A percentile compares a stretch with the other conserved stretches of the same genome.
Conservation (phyloP, 78 protist species). For the Dictyostelium citrinum region DNA sequence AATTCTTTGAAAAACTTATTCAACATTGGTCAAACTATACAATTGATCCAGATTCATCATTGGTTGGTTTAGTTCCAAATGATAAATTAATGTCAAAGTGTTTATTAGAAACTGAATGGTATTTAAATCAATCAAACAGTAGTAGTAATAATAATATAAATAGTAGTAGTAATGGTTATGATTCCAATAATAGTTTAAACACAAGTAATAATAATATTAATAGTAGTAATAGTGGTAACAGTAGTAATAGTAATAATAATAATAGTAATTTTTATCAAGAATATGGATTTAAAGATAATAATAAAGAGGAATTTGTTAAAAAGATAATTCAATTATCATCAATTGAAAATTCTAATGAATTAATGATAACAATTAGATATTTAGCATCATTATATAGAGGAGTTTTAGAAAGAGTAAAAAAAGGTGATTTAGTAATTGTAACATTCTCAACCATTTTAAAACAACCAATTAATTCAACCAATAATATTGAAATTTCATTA, state of each 20-base stretch:
- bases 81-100: constrained; percentile 20
- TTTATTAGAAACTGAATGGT: constrained; percentile 9
- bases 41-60: constrained; percentile 23
- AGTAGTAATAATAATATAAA: too few relatives aligned
- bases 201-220: too few relatives aligned
- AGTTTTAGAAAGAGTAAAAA: constrained; percentile 34
- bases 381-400: constrained; percentile 40
- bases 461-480: not conserved
- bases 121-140: not conserved
- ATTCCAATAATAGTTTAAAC: not conserved
- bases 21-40: not conserved
- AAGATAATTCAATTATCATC: constrained; percentile 53
- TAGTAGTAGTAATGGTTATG: too few relatives aligned
- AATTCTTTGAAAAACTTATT: not conserved
- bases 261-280: not conserved
- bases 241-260: not conserved
- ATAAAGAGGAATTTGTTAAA: not conserved
- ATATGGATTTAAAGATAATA: not conserved
- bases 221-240: not conserved
- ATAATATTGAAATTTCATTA: not conserved
- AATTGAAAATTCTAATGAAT: constrained; percentile 5
- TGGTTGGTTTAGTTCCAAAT: constrained; percentile 34
- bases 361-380: constrained; percentile 7
- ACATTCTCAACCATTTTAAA: not conserved
- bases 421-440: constrained; percentile 45